Percentiles rank a stretch among this genome's conserved stretches.
Conservation (phyloP, 805 yeast species). For the Isabelozyma gotoi region DNA sequence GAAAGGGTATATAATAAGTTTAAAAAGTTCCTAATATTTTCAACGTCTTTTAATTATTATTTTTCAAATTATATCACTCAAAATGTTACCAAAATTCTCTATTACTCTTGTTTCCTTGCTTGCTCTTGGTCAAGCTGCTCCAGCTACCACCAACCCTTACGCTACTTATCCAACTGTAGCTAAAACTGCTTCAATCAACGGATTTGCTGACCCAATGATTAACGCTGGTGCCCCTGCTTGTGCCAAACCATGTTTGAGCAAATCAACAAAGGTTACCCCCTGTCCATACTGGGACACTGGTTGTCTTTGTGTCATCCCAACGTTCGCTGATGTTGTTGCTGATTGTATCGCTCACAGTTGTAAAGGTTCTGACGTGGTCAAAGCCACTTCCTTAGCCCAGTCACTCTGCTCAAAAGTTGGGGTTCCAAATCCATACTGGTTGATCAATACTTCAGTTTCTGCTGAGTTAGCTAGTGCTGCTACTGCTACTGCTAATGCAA, state of each 20-base stretch:
- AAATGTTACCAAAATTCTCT: conserved; percentile 11
- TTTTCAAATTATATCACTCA: conserved; percentile 1
- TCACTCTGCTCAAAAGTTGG: conserved; percentile 37
- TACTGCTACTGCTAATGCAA: conserved; percentile 11
- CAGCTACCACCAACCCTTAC: conserved; percentile 19
- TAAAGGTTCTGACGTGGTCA: conserved; percentile 27
- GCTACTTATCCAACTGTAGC: conserved; percentile 35
- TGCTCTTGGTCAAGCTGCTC: conserved; percentile 3
- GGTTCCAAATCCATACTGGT: conserved; percentile 34
- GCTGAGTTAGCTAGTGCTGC: conserved; percentile 26
- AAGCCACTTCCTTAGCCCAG: conserved; percentile 30
- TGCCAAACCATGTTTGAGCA: conserved; percentile 33
- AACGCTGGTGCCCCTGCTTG: conserved; percentile 33
- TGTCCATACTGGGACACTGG: conserved; percentile 50
- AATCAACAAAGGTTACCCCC: conserved; percentile 34
- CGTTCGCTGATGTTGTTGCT: conserved; percentile 32
- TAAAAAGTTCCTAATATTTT: too few relatives aligned
- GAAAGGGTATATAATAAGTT: background rate
- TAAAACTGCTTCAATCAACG: conserved; percentile 40
- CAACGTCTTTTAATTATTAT: too few relatives aligned
- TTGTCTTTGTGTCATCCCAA: conserved; percentile 43
- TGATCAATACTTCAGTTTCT: conserved; percentile 21
- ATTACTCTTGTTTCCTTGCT: conserved; percentile 11
- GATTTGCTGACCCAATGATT: conserved; percentile 37
- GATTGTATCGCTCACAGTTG: conserved; percentile 39